Conservation (phyloP, 1,139 yeast species). For the Blastobotrys ciferrii region DNA sequence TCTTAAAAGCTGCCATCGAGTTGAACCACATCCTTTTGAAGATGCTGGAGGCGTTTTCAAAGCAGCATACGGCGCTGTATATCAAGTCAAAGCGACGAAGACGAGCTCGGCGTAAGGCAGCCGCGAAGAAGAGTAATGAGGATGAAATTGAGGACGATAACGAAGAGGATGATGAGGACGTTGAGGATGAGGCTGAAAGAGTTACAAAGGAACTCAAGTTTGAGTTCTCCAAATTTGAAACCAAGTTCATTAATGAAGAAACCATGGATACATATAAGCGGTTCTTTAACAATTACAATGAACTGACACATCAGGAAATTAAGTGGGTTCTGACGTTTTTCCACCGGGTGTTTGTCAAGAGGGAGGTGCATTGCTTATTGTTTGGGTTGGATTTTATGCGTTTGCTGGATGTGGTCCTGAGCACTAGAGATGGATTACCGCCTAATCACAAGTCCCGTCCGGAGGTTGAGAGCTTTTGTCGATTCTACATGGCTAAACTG, state of each 20-base stretch:
- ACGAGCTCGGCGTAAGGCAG: conserved; percentile 32
- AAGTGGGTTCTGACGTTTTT: conserved; percentile 53
- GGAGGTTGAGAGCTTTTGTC: conserved; percentile 65
- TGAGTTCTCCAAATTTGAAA: conserved; percentile 45
- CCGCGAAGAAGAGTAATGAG: conserved; percentile 29
- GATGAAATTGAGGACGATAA: conserved; percentile 48
- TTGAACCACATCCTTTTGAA: conserved; percentile 65
- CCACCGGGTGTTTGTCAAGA: conserved; percentile 66
- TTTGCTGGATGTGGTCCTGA: conserved; percentile 48
- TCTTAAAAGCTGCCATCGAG: conserved; percentile 61
- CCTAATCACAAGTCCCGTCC: conserved; percentile 44
- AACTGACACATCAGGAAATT: conserved; percentile 59
- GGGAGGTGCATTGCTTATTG: conserved; percentile 57
- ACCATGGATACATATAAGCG: conserved; percentile 52
- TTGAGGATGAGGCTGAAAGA: conserved; percentile 33
- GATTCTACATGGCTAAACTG: conserved; percentile 65
- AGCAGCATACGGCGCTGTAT: conserved; percentile 57
- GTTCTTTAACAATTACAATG: conserved; percentile 55
- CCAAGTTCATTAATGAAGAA: conserved; percentile 41
- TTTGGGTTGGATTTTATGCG: conserved; percentile 74
- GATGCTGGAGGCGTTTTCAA: conserved; percentile 64
- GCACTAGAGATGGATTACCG: conserved; percentile 37
- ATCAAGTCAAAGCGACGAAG: conserved; percentile 49
- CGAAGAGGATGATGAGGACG: conserved; percentile 42
- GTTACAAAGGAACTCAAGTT: conserved; percentile 52